Evolutionary conservation across 495 filamentous ascomycete genomes (phyloP).

Genomic region (Rhizodiscina lignyota): DNA sequence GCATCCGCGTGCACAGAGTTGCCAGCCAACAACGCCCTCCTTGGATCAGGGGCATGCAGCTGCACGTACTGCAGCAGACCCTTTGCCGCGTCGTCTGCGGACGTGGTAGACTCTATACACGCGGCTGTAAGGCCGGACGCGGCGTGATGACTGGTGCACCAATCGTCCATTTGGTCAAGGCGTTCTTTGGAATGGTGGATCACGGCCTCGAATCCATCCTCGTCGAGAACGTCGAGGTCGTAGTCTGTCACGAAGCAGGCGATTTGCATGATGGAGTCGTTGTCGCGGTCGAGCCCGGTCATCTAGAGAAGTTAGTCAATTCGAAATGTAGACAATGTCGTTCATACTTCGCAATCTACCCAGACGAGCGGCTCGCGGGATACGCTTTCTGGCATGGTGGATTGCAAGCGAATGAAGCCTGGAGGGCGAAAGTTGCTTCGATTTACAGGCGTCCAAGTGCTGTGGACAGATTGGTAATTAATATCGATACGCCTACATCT

Average conservation of each 20-base stretch:
- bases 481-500: too few species aligned
- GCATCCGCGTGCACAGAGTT: conserved; percentile 87
- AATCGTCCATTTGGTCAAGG: conserved; percentile 61
- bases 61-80: conserved; percentile 64
- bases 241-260: conserved; percentile 84
- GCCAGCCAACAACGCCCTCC: conserved; percentile 61
- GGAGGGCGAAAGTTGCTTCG: too few species aligned
- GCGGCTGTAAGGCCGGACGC: conserved; percentile 64
- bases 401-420: too few species aligned
- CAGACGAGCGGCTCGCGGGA: conserved; percentile 55
- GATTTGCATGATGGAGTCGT: conserved; percentile 77
- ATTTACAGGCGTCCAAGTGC: too few species aligned
- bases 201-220: conserved; percentile 59
- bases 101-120: conserved; percentile 56
- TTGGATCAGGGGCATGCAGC: conserved; percentile 43
- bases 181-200: conserved; percentile 56
- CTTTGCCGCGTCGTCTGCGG: conserved; percentile 52
- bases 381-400: conserved; percentile 15
- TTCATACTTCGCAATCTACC: conserved; percentile 73
- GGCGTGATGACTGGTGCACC: conserved; percentile 50
- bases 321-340: neutral
- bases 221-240: conserved; percentile 59
- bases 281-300: conserved; percentile 72
- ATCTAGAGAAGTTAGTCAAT: conserved; percentile 41
- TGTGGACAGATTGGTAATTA: too few species aligned